Evolutionary conservation across 371 early-diverging fungal species (phyloP).

Genomic region (Mucor indicus): DNA sequence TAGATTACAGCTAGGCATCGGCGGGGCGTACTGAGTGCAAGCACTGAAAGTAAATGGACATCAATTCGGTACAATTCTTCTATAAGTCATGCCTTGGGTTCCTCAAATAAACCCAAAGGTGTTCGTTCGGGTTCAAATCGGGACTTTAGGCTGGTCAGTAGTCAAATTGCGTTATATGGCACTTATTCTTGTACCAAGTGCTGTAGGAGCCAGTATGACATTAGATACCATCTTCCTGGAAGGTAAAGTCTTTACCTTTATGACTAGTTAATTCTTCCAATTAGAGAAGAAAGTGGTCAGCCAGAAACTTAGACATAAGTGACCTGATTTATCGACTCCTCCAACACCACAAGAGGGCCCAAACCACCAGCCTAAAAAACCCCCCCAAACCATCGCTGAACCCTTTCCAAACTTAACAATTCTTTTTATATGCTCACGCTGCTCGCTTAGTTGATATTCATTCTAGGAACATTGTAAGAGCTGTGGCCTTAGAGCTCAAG

Average conservation of each 20-base stretch:
- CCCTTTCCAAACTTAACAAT: constrained; percentile 2
- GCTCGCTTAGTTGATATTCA: constrained; percentile 11
- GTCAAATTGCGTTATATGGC: constrained; percentile 5
- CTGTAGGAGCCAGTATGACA: constrained; percentile 5
- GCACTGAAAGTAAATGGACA: neutral
- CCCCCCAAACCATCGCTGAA: constrained; percentile 4
- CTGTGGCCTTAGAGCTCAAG: constrained; percentile 2
- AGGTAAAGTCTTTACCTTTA: constrained; percentile 1
- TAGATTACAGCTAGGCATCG: constrained; percentile 4
- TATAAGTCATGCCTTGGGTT: constrained; percentile 1
- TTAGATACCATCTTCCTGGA: constrained; percentile 4
- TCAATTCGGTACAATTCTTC: constrained; percentile 6
- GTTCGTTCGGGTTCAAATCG: constrained; percentile 7
- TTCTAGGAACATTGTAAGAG: constrained; percentile 12
- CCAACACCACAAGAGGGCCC: constrained; percentile 1
- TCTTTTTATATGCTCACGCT: constrained; percentile 7
- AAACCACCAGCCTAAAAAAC: too few relatives aligned
- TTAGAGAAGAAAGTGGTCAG: neutral
- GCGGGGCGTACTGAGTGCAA: neutral
- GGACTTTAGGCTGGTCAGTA: constrained; percentile 7
- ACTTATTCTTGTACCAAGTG: constrained; percentile 5
- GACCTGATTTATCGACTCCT: constrained; percentile 4
- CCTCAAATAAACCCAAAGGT: neutral
- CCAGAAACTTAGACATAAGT: constrained; percentile 2
- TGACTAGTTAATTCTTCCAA: neutral